phyloP scores from a whole-genome alignment of 176 grass and related monocot species.

The Avena eriantha region DNA sequence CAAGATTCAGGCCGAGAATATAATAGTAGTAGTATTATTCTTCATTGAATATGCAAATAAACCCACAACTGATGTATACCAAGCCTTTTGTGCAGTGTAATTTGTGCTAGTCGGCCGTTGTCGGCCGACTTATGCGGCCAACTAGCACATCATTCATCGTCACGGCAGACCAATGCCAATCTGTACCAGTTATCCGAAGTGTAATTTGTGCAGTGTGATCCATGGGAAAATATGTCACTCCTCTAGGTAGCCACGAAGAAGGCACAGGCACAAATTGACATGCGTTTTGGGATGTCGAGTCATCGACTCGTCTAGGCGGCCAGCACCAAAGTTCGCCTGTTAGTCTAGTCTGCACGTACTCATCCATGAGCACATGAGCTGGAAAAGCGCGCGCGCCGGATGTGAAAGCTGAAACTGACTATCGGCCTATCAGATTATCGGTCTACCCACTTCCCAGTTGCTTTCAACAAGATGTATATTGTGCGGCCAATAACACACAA shows the following conservation, averaged over 20 bases:
- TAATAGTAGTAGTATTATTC: not conserved
- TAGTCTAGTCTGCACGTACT: not conserved
- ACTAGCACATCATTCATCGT: no score
- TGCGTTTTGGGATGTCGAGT: not conserved
- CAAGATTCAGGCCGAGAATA: conserved; percentile 20
- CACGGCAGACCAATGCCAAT: not conserved
- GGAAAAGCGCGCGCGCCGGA: not conserved
- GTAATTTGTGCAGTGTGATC: not conserved
- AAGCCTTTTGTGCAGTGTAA: no score
- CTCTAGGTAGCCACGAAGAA: not conserved
- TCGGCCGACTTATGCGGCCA: no score
- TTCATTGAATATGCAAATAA: not conserved
- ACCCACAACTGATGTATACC: not conserved
- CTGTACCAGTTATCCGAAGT: not conserved
- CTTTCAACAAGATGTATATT: not conserved
- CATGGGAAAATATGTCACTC: no score
- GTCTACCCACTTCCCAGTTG: not conserved
- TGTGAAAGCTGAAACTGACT: not conserved
- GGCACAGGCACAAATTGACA: not conserved
- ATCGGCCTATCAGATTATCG: not conserved
- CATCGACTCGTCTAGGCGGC: not conserved
- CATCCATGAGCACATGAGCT: not conserved
- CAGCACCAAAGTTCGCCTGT: not conserved
- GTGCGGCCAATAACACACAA: conserved; percentile 21
- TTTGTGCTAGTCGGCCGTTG: no score